Evolutionary conservation across 176 grass and related monocot species (phyloP).

Genomic region (Oryza officinalis): DNA sequence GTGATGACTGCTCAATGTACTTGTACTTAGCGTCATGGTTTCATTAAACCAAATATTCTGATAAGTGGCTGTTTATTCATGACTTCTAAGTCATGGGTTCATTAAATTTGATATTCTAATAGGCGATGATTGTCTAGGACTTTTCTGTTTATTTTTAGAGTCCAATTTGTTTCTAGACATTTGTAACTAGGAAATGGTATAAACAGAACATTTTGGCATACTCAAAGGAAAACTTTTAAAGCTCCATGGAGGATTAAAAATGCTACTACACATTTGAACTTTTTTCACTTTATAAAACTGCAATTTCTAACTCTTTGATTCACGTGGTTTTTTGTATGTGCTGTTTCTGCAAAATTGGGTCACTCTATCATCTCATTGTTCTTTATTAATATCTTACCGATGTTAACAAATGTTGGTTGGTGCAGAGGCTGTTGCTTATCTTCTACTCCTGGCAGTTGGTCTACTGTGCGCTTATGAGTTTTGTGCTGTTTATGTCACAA

Average conservation of each 20-base stretch:
- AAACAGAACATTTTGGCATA: neutral
- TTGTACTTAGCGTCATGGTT: neutral
- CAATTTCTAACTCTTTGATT: slow-evolving; percentile 20
- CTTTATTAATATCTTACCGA: slow-evolving; percentile 23
- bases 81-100: neutral
- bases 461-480: slow-evolving; percentile 94
- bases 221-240: slow-evolving; percentile 22
- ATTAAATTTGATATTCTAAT: neutral
- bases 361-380: slow-evolving; percentile 20
- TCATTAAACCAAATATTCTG: neutral
- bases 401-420: slow-evolving; percentile 45
- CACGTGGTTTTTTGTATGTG: neutral
- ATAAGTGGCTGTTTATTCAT: neutral
- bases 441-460: slow-evolving; percentile 85
- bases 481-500: slow-evolving; percentile 96
- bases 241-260: neutral
- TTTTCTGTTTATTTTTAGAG: neutral
- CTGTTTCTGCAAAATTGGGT: slow-evolving; percentile 5
- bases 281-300: neutral
- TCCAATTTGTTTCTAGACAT: slow-evolving; percentile 1
- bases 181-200: neutral
- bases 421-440: slow-evolving; percentile 96
- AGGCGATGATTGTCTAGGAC: neutral
- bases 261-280: neutral
- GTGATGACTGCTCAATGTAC: neutral